phyloP scores from a whole-genome alignment of 176 grass and related monocot genomes.

The Hordeum marinum region DNA sequence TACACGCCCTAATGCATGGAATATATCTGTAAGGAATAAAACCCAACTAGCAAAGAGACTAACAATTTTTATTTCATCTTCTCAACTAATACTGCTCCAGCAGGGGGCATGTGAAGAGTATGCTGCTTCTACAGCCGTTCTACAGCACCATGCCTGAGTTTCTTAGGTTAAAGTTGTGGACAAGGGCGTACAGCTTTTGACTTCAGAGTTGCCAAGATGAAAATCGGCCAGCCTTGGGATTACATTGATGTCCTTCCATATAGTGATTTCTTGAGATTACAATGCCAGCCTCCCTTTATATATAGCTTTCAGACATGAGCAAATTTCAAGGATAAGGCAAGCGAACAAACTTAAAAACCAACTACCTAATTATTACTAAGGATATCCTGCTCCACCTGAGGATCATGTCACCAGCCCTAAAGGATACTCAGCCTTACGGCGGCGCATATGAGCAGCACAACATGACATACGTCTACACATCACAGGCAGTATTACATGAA shows the following conservation, averaged over 20 bases:
- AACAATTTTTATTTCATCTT: background rate
- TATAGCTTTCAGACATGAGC: background rate
- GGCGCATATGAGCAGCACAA: background rate
- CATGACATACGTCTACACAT: background rate
- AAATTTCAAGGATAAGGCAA: background rate
- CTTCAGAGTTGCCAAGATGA: no score
- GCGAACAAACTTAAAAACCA: background rate
- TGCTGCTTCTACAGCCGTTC: no score
- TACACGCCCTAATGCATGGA: background rate
- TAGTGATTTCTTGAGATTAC: no score
- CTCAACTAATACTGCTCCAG: background rate
- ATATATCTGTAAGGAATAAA: background rate
- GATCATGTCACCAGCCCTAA: background rate
- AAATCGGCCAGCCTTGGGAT: no score
- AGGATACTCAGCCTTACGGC: background rate
- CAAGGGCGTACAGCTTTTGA: no score
- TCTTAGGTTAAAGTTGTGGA: no score
- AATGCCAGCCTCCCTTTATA: no score
- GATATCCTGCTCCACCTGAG: background rate
- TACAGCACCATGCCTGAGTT: no score
- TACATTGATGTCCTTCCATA: no score
- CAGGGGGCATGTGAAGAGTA: no score
- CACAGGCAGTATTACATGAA: slow-evolving; percentile 1
- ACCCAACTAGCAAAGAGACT: background rate
- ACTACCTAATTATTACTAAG: no score